These are phyloP conservation scores for Penicilliopsis zonata DNA, from an alignment of 495 filamentous ascomycete species.

Conservation along the genomic window DNA sequence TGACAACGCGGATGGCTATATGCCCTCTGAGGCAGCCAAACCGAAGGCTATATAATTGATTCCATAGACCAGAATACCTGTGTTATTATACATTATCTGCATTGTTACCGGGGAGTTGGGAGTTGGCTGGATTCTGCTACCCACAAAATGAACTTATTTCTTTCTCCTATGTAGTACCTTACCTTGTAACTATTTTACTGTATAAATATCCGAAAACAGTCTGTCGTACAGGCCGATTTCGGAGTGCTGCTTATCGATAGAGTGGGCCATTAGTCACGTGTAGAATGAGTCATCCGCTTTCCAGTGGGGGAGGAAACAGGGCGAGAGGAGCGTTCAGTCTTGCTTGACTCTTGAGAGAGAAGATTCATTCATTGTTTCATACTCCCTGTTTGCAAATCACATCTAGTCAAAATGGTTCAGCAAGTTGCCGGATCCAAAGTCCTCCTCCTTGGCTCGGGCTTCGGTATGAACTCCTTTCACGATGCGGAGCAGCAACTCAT, in stretches of 20 bases:
- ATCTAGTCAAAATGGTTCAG: slow-evolving; percentile 5
- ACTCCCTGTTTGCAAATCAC: neutral
- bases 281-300: slow-evolving; percentile 3
- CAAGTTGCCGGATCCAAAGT: slow-evolving; percentile 40
- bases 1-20: slow-evolving; percentile 12
- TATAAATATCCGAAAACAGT: slow-evolving; percentile 3
- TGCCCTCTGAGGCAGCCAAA: slow-evolving; percentile 11
- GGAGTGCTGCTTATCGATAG: neutral
- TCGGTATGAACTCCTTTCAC: slow-evolving; percentile 30
- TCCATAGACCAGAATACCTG: too few species aligned
- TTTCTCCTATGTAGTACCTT: too few species aligned
- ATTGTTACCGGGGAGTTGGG: too few species aligned
- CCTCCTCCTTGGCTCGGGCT: slow-evolving; percentile 66
- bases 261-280: slow-evolving; percentile 8
- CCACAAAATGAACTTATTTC: too few species aligned
- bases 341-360: too few species aligned
- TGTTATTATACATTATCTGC: too few species aligned
- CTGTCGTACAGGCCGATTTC: too few species aligned
- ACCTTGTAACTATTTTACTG: too few species aligned
- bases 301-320: slow-evolving; percentile 3
- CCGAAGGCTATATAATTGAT: too few species aligned
- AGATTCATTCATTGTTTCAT: slow-evolving; percentile 1
- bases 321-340: neutral
- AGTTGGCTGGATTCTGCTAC: too few species aligned
- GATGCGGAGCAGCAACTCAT: neutral